Conservation (phyloP, 257 asterid species). For the Marsdenia floribunda region DNA sequence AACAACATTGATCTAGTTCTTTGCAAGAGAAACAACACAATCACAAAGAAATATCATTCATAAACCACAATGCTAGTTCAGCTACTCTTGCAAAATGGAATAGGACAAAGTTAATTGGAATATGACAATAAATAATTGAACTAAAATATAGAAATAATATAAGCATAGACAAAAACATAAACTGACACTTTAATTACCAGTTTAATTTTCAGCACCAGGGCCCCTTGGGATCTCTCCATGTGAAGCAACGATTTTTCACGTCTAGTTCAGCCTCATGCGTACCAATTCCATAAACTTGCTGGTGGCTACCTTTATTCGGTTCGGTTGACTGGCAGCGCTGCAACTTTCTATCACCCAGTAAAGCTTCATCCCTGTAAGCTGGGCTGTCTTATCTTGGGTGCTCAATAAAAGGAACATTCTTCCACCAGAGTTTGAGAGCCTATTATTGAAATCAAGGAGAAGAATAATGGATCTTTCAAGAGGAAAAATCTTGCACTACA, state of each 20-base stretch:
- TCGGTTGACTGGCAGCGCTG: conserved; percentile 31
- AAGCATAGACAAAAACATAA: too few relatives aligned
- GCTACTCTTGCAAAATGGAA: background rate
- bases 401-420: conserved; percentile 53
- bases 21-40: background rate
- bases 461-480: conserved; percentile 6
- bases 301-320: conserved; percentile 15
- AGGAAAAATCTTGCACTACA: background rate
- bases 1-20: background rate
- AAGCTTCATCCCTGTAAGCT: conserved; percentile 50
- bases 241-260: conserved; percentile 34
- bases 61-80: background rate
- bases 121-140: background rate
- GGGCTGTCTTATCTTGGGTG: conserved; percentile 70
- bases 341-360: conserved; percentile 40
- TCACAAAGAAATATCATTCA: background rate
- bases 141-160: background rate
- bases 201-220: conserved; percentile 71
- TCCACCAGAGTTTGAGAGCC: conserved; percentile 95
- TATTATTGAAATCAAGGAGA: conserved; percentile 17
- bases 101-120: background rate
- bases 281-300: conserved; percentile 21
- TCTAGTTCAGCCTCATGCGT: conserved; percentile 16
- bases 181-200: background rate
- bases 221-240: conserved; percentile 89